phyloP scores from a whole-genome alignment of 176 grass and related monocot genomes.

The Hsuehochloa calcarea region DNA sequence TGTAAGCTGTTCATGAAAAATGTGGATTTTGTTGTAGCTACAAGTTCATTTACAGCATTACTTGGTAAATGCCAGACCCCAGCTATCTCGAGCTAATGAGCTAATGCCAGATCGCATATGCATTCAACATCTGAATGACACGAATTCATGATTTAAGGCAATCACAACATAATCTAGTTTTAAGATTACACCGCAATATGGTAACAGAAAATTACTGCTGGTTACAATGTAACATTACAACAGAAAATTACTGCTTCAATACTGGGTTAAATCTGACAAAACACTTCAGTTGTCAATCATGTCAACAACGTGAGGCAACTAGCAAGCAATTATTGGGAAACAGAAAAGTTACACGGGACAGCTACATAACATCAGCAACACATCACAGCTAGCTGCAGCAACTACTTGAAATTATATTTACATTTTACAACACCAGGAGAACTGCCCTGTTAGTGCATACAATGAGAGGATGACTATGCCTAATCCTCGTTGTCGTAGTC shows the following conservation, averaged over 20 bases:
- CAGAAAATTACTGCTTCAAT: not conserved
- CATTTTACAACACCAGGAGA: constrained; percentile 59
- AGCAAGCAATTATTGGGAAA: constrained; percentile 41
- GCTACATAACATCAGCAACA: constrained; percentile 34
- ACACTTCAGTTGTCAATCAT: constrained; percentile 23
- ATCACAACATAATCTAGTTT: not conserved
- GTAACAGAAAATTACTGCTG: not conserved
- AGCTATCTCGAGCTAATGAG: not conserved
- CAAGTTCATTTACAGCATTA: too few species aligned
- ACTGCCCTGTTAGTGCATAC: constrained; percentile 41
- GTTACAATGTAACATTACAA: constrained; percentile 4
- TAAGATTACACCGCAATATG: not conserved
- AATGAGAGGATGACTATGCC: constrained; percentile 27
- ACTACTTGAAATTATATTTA: constrained; percentile 57
- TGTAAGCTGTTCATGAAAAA: not conserved
- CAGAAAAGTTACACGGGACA: constrained; percentile 34
- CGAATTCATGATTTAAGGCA: not conserved
- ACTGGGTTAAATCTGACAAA: constrained; percentile 33
- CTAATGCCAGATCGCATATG: not conserved
- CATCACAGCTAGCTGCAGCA: constrained; percentile 38
- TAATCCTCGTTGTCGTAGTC: constrained; percentile 99
- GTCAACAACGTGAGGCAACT: constrained; percentile 22
- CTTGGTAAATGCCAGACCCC: not conserved
- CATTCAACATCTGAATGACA: not conserved
- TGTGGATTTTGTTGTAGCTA: not conserved